Conservation (phyloP, 208 protist genomes). For the Cochliopodium minus region DNA sequence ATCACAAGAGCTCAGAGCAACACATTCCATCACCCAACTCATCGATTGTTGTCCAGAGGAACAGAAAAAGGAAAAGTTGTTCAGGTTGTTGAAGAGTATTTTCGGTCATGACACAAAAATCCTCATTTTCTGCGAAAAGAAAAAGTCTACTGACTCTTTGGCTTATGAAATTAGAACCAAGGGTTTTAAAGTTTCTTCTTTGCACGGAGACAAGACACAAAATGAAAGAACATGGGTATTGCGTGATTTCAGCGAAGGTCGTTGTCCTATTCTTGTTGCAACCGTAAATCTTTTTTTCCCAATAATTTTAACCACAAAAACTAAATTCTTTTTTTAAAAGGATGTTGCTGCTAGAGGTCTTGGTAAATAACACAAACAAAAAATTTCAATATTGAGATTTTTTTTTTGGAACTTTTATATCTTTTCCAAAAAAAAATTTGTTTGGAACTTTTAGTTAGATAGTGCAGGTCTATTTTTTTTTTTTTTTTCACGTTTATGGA, state of each 20-base stretch:
- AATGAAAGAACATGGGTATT: conserved; percentile 64
- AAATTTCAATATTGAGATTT: no score
- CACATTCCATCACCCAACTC: conserved; percentile 52
- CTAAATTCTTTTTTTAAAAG: no score
- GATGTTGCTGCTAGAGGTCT: conserved; percentile 69
- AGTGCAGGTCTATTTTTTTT: no score
- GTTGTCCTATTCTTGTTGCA: conserved; percentile 50
- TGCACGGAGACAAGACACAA: conserved; percentile 74
- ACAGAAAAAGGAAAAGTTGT: neutral
- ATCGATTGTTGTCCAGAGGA: conserved; percentile 33
- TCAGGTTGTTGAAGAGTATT: neutral
- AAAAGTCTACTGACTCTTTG: conserved; percentile 50
- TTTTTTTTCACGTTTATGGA: no score
- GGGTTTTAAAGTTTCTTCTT: conserved; percentile 43
- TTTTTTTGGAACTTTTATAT: no score
- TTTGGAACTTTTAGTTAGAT: no score
- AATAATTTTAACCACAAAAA: no score
- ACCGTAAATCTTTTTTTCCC: no score
- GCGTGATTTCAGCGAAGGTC: conserved; percentile 44
- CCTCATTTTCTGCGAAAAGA: conserved; percentile 67
- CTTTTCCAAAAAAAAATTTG: no score
- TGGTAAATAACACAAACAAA: no score
- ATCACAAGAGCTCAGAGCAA: conserved; percentile 45
- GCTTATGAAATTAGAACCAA: neutral
- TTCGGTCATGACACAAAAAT: conserved; percentile 24